Evolutionary conservation across 345 rosid genomes (phyloP).

Genomic region (Eucalyptus sp.): DNA sequence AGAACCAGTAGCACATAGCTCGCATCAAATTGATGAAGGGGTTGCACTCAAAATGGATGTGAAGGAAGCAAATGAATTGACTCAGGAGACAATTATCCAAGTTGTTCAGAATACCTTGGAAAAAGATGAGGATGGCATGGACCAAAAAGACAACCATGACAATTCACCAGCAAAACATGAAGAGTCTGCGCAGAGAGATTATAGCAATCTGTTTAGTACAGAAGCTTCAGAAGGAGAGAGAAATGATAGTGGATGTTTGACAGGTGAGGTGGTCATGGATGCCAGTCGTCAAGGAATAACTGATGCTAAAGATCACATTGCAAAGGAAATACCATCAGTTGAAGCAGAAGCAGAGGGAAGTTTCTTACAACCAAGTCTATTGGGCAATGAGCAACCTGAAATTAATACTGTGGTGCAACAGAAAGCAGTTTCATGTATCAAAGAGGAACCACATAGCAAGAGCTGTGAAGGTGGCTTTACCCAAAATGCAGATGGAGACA

Average conservation of each 20-base stretch:
- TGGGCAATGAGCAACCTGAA: neutral
- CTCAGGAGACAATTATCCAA: neutral
- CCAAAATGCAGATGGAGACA: neutral
- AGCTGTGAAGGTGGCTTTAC: neutral
- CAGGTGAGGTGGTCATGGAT: neutral
- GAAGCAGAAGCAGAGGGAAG: neutral
- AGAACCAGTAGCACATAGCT: neutral
- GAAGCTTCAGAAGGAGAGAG: neutral
- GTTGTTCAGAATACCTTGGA: neutral
- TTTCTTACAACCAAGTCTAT: neutral
- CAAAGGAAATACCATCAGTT: neutral
- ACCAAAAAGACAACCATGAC: neutral
- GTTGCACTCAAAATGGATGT: neutral
- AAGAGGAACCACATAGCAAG: neutral
- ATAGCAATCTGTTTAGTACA: neutral
- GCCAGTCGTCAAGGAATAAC: neutral
- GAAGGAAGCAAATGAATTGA: neutral
- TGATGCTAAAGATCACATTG: neutral
- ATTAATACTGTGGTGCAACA: neutral
- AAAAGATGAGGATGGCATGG: neutral
- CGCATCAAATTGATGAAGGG: neutral
- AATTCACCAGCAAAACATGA: neutral
- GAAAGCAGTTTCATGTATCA: neutral
- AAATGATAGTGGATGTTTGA: neutral
- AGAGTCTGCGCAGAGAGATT: neutral